Base-by-base conservation (phyloP, 257 asterid genomes). In the Gardenia jasminoides region DNA sequence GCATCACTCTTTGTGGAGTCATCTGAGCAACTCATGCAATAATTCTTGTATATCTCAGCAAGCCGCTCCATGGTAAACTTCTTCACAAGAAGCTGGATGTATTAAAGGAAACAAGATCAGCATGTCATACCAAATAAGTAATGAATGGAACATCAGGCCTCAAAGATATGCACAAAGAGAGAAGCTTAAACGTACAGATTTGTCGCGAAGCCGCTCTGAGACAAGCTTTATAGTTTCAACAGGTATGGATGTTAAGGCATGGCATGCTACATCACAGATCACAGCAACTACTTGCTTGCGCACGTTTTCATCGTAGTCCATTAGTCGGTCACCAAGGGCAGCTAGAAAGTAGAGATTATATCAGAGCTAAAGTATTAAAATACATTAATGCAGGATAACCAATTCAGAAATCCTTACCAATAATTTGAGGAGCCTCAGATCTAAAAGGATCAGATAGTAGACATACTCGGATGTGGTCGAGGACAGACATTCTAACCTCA, bases 121-220 rank as follows among this genome's bases (percentile, higher is more conserved):
- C 19, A 4, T 61, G 58, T 16, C 61, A 61, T 26, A 20, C 30
- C 43, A 36, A 31, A 24, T 16, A 47, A 20, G 36, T 10, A 56
- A 70, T 20, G 11, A 68, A 50, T 10, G 2, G 39, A 61, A 65
- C 66, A 36, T 46, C 16, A 74, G 30, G 17, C 19, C 6, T 24
- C 33, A 64, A 19, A 66, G 19, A 17, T 36, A 78, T 30, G 31
- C 19, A 65, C 3, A 69, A 5, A 62, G 6, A 47, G 36, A 76
- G 76, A 80, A 39, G 80, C 79, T 50, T 79, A 78, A 52, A 85
- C 94, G 78, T 87, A 96, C 99, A 83, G 98, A 93, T 93, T 92
- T 93, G 89, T 96, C 99, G 39, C 93, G 94, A 78, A 96, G 97
- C 79, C 97, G 97, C 80, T 96, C 99, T 0, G 99, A 89, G 48